Base-by-base conservation (phyloP, 106 monocot species). In the Dactylorhiza incarnata region DNA sequence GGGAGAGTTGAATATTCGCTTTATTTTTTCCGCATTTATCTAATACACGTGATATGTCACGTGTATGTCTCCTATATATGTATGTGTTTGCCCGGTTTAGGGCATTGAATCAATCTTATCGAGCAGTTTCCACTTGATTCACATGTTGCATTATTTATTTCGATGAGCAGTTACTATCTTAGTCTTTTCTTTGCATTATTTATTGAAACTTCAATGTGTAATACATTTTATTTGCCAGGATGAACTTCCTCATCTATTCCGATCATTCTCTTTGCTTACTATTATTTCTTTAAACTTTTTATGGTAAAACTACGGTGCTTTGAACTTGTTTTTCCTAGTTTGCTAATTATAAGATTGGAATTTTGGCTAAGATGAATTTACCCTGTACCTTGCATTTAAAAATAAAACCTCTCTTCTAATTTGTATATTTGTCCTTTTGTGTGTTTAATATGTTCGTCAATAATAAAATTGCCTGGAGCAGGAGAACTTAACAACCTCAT, bases 401-500 rank as follows among this genome's bases (percentile, higher is more conserved):
- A 37, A n/a, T n/a, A n/a, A n/a, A 37, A 37, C 0, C 37, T 37
- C 4, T 67, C 15, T 67, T 43, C 5, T 67, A 9, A 29, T 26
- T 37, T 67, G 12, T n/a, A 69, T 24, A 13, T 69, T 5, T 44
- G 45, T 69, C 16, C 15, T 69, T 26, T 65, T 65, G 65, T 29
- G 7, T 69, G 69, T 46, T 69, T 69, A 76, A 45, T 54, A 43
- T 77, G 71, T 83, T 78, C 72, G 81, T 84, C 72, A 77, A 54
- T 62, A 68, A 82, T 85, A 85, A 78, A 80, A 87, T 85, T 91
- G 85, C 61, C 65, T 91, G 81, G 73, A 91, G 88, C 87, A 86
- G 81, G 85, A 82, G 85, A 81, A 66, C 88, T 84, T 88, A 86
- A 87, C 79, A 82, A 87, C 85, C 84, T 91, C 79, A 86, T 75